Evolutionary conservation across 2,329 filamentous ascomycete genomes (phyloP).

Genomic region (Aureobasidium leucospermi): DNA sequence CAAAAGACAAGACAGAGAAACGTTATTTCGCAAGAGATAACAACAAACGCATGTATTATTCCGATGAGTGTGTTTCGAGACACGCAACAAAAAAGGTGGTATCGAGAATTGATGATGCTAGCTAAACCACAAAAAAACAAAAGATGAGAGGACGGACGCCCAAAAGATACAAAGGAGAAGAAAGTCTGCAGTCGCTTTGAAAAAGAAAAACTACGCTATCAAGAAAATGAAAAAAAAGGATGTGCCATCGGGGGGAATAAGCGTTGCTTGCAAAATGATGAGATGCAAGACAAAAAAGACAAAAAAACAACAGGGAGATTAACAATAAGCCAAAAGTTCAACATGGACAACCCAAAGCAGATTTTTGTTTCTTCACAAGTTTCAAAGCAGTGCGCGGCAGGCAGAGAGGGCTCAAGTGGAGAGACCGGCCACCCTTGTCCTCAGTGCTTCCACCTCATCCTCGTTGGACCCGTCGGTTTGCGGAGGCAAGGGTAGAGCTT

Average conservation of each 20-base stretch:
- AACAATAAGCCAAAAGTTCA: neutral
- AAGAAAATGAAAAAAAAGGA: neutral
- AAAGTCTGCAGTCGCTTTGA: neutral
- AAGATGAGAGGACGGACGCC: neutral
- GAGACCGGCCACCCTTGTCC: neutral
- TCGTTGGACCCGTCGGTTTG: conserved; percentile 18
- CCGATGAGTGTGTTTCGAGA: neutral
- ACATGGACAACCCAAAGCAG: neutral
- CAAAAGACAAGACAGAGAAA: neutral
- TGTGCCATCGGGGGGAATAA: conserved; percentile 1
- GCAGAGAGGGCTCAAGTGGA: neutral
- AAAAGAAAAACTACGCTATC: neutral
- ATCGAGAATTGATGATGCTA: neutral
- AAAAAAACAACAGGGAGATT: neutral
- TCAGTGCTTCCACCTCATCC: conserved; percentile 17
- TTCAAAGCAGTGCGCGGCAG: neutral
- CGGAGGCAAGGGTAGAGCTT: conserved; percentile 22
- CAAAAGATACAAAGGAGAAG: neutral
- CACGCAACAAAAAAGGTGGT: conserved; percentile 1
- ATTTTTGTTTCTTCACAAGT: neutral
- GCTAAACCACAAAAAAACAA: neutral
- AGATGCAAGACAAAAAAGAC: neutral
- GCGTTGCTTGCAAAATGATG: neutral
- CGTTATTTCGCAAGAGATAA: neutral
- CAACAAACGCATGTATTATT: neutral